These are phyloP conservation scores for Claviceps pusilla DNA, from an alignment of 2,329 filamentous ascomycete genomes.

Conservation along the genomic window DNA sequence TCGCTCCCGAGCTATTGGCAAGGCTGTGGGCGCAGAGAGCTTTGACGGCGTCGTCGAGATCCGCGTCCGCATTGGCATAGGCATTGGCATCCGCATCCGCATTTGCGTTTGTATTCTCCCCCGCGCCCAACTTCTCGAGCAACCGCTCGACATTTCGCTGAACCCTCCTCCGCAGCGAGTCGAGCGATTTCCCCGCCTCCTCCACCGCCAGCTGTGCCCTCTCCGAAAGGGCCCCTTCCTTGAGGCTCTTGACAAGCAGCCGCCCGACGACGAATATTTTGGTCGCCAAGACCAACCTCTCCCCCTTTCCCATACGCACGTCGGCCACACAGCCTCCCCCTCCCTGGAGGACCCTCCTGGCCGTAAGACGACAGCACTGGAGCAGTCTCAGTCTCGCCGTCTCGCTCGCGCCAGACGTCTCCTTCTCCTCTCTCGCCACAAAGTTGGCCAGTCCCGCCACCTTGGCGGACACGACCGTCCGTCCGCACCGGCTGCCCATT, in stretches of 20 bases:
- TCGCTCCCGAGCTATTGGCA: constrained; percentile 62
- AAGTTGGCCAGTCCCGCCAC: constrained; percentile 40
- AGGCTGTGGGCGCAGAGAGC: constrained; percentile 72
- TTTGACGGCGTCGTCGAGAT: constrained; percentile 46
- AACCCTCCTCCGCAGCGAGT: constrained; percentile 46
- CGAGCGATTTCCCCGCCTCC: constrained; percentile 47
- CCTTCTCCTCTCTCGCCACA: constrained; percentile 14
- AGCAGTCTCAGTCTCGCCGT: constrained; percentile 34
- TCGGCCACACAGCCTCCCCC: constrained; percentile 16
- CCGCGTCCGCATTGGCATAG: constrained; percentile 12
- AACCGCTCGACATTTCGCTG: constrained; percentile 54
- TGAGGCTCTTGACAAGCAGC: constrained; percentile 59
- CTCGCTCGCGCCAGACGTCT: constrained; percentile 14
- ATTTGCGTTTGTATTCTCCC: constrained; percentile 30
- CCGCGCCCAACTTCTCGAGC: constrained; percentile 46
- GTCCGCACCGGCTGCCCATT: constrained; percentile 66
- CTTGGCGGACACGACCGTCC: constrained; percentile 53
- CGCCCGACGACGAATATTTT: constrained; percentile 65
- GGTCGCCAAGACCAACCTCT: constrained; percentile 41
- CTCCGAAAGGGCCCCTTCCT: constrained; percentile 26
- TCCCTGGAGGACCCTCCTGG: constrained; percentile 33
- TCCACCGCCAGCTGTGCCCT: constrained; percentile 33
- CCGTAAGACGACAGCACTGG: constrained; percentile 34
- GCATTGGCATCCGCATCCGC: constrained; percentile 16
- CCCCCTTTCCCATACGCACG: constrained; percentile 24